These are phyloP conservation scores for Trypanosoma grayi DNA, from an alignment of 208 protist genomes.

Conservation along the genomic window DNA sequence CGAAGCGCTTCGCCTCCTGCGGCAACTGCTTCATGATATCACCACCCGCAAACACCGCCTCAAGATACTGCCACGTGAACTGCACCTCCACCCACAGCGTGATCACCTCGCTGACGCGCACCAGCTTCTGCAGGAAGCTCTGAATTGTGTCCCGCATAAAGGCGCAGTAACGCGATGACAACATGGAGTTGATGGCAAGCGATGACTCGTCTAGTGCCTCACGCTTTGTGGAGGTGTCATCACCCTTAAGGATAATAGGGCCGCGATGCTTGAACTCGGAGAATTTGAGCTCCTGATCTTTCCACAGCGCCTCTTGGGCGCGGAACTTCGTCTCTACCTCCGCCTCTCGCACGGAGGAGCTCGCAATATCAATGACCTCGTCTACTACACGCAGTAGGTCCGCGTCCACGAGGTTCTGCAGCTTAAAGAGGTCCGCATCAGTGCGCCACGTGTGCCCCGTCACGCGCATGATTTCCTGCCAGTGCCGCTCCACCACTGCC, in stretches of 20 bases:
- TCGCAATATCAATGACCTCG: conserved; percentile 96
- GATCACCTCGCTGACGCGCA: conserved; percentile 92
- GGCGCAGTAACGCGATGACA: conserved; percentile 92
- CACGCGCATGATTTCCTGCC: conserved; percentile 93
- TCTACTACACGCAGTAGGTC: conserved; percentile 86
- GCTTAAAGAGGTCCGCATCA: conserved; percentile 93
- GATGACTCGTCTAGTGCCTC: conserved; percentile 95
- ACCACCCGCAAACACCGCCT: conserved; percentile 96
- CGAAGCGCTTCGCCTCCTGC: conserved; percentile 96
- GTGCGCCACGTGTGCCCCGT: conserved; percentile 87
- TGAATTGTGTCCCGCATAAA: conserved; percentile 93
- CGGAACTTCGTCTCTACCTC: conserved; percentile 96
- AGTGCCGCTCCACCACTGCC: conserved; percentile 93
- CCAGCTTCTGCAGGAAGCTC: conserved; percentile 90
- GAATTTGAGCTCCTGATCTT: conserved; percentile 93
- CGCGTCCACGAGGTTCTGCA: conserved; percentile 92
- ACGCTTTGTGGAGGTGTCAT: conserved; percentile 87
- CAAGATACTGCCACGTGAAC: conserved; percentile 96
- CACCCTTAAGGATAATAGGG: conserved; percentile 91
- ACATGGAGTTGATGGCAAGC: conserved; percentile 92
- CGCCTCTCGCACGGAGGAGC: conserved; percentile 93
- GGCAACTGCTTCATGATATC: conserved; percentile 97
- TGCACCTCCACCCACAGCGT: conserved; percentile 93
- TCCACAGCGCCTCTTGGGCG: conserved; percentile 89
- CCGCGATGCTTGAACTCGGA: conserved; percentile 94